phyloP scores from a whole-genome alignment of 2,329 filamentous ascomycete genomes.

The Aphanoascus verrucosus region DNA sequence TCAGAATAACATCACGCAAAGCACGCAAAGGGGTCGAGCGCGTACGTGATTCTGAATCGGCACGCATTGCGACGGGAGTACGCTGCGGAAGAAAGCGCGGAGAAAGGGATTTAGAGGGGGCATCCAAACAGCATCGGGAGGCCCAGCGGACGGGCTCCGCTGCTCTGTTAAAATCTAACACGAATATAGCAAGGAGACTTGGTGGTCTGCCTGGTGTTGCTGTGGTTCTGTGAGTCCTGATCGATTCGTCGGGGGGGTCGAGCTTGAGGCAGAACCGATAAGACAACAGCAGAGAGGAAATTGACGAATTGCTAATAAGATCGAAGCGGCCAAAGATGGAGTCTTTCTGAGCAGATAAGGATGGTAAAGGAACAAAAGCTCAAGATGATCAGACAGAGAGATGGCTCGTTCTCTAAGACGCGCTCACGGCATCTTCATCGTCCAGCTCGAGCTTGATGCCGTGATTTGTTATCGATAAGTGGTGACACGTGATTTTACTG shows the following conservation, averaged over 20 bases:
- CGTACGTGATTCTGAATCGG: slow-evolving; percentile 75
- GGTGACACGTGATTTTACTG: too few relatives aligned
- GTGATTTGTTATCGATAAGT: too few relatives aligned
- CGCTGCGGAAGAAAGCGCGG: slow-evolving; percentile 96
- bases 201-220: neutral
- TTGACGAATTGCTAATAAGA: neutral
- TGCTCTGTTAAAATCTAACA: slow-evolving; percentile 10
- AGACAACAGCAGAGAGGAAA: neutral
- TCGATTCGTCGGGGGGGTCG: neutral
- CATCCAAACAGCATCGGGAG: slow-evolving; percentile 56
- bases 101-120: slow-evolving; percentile 98
- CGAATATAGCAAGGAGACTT: neutral
- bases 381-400: too few relatives aligned
- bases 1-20: neutral
- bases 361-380: neutral
- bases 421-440: neutral
- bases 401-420: neutral
- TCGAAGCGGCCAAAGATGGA: neutral
- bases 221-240: neutral
- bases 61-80: slow-evolving; percentile 79
- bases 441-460: too few relatives aligned
- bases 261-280: neutral
- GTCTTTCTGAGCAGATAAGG: neutral
- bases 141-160: slow-evolving; percentile 25
- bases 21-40: slow-evolving; percentile 1